Percentiles rank a stretch among this genome's conserved stretches.
Conservation (phyloP, 2,329 filamentous ascomycete genomes). For the Raffaelea arxii region DNA sequence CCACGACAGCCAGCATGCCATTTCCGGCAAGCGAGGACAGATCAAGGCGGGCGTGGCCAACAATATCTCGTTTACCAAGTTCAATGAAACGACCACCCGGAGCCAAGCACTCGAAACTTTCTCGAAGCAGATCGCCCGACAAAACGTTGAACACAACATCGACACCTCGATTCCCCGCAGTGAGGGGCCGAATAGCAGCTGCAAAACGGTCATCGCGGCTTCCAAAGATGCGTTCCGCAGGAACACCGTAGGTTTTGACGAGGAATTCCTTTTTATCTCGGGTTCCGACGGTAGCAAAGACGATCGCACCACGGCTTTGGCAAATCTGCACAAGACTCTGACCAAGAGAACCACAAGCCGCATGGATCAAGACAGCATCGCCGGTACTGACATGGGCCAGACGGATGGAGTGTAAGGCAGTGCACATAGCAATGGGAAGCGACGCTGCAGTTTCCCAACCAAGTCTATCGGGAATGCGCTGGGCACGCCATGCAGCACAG, state of each 20-base stretch:
- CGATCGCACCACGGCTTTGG: constrained; percentile 22
- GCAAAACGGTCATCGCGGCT: constrained; percentile 21
- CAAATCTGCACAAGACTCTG: constrained; percentile 33
- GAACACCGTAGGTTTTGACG: constrained; percentile 20
- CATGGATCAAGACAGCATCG: constrained; percentile 31
- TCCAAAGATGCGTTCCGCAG: constrained; percentile 23
- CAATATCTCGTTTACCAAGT: constrained; percentile 22
- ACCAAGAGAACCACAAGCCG: constrained; percentile 32
- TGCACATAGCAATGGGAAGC: constrained; percentile 20
- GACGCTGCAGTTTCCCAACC: constrained; percentile 19
- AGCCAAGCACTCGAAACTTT: constrained; percentile 26
- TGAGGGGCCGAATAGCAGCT: constrained; percentile 17
- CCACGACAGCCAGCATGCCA: constrained; percentile 10
- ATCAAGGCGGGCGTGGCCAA: constrained; percentile 10
- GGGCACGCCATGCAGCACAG: constrained; percentile 9
- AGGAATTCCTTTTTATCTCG: constrained; percentile 23
- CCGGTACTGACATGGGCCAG: constrained; percentile 13
- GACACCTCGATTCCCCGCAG: constrained; percentile 22
- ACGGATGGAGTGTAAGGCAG: constrained; percentile 17
- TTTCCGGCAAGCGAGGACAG: constrained; percentile 11
- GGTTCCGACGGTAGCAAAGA: constrained; percentile 29
- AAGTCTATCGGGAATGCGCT: constrained; percentile 19
- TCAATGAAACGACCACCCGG: constrained; percentile 25
- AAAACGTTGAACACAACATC: constrained; percentile 27
- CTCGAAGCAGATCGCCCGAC: constrained; percentile 21